phyloP scores from a whole-genome alignment of 2,329 filamentous ascomycete species.

The Pseudopyrenochaeta lycopersici region DNA sequence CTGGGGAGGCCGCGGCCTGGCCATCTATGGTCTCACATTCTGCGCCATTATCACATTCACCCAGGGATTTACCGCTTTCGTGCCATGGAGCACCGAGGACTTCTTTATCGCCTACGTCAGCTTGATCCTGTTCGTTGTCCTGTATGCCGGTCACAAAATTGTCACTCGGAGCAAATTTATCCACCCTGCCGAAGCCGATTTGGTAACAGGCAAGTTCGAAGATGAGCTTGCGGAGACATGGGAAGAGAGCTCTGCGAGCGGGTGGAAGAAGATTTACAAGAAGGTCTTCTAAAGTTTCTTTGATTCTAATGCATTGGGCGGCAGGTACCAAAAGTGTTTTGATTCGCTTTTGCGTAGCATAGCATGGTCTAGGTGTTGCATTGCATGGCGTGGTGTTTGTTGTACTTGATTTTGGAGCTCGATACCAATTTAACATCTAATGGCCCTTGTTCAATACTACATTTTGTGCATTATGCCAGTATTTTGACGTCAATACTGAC shows the following conservation, averaged over 20 bases:
- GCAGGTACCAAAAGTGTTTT: conserved; percentile 19
- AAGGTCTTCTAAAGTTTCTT: conserved; percentile 27
- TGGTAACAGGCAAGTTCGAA: conserved; percentile 51
- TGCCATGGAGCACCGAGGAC: conserved; percentile 46
- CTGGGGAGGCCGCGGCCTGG: conserved; percentile 44
- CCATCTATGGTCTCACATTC: conserved; percentile 50
- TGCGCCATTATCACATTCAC: conserved; percentile 52
- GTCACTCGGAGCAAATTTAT: conserved; percentile 50
- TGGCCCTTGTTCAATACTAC: background rate
- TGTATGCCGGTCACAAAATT: conserved; percentile 69
- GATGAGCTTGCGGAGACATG: conserved; percentile 40
- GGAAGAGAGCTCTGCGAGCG: conserved; percentile 43
- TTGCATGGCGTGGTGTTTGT: conserved; percentile 27
- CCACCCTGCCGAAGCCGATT: conserved; percentile 52
- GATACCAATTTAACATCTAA: conserved; percentile 25
- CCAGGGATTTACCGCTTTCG: conserved; percentile 53
- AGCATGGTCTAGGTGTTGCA: conserved; percentile 27
- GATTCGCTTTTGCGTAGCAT: conserved; percentile 25
- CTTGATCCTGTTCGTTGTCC: conserved; percentile 50
- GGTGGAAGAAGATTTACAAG: conserved; percentile 43
- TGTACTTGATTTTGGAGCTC: conserved; percentile 9
- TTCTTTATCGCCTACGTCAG: conserved; percentile 53
- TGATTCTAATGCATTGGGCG: background rate
- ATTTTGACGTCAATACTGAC: background rate
- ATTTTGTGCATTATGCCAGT: background rate